Conservation (phyloP, 257 asterid species). For the Petunia secreta region DNA sequence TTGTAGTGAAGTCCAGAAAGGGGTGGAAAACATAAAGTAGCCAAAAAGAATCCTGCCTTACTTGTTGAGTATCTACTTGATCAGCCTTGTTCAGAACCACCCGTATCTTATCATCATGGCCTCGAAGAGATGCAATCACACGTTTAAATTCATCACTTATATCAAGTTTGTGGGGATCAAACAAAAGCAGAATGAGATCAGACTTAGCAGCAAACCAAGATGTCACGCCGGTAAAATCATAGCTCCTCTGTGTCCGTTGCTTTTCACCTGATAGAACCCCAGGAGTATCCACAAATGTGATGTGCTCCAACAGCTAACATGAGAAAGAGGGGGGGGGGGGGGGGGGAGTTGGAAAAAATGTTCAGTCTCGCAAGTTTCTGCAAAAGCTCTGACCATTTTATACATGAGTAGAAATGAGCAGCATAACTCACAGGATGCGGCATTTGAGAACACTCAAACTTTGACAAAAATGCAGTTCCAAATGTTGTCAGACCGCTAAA, state of each 20-base stretch:
- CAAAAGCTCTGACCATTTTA: slow-evolving; percentile 3
- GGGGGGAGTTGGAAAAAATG: background rate
- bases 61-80: slow-evolving; percentile 65
- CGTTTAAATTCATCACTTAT: slow-evolving; percentile 91
- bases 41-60: slow-evolving; percentile 24
- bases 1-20: background rate
- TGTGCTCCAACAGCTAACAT: slow-evolving; percentile 54
- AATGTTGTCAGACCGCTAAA: slow-evolving; percentile 87
- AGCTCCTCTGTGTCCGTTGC: slow-evolving; percentile 59
- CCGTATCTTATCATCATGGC: slow-evolving; percentile 97
- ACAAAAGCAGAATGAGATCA: slow-evolving; percentile 56
- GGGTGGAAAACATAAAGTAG: background rate
- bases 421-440: slow-evolving; percentile 52
- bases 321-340: background rate
- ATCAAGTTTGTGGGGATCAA: slow-evolving; percentile 65
- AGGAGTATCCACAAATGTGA: slow-evolving; percentile 65
- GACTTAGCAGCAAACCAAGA: slow-evolving; percentile 66
- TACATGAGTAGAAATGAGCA: background rate
- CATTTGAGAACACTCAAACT: slow-evolving; percentile 63
- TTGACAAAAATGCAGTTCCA: slow-evolving; percentile 57
- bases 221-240: slow-evolving; percentile 58
- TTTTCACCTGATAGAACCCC: slow-evolving; percentile 81
- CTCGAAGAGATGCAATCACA: slow-evolving; percentile 86
- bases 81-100: slow-evolving; percentile 78
- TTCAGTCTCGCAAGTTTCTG: background rate